Evolutionary conservation across 2,329 filamentous ascomycete species (phyloP).

Genomic region (Alternaria tenuissima): DNA sequence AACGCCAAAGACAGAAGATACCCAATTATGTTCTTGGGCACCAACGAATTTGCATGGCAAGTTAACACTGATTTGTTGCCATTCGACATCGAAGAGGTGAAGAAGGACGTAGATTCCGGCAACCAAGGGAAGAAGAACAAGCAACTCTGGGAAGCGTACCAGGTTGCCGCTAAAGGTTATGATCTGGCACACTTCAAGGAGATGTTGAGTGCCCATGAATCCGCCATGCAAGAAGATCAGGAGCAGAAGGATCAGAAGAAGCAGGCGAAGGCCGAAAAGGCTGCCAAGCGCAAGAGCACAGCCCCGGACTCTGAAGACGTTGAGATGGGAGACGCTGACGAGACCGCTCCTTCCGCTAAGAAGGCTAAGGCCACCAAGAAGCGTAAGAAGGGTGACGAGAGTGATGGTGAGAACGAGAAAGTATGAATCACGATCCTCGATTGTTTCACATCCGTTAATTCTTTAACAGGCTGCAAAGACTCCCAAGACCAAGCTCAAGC

Average conservation of each 20-base stretch:
- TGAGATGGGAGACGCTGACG: slow-evolving; percentile 52
- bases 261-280: slow-evolving; percentile 67
- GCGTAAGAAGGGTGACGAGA: slow-evolving; percentile 76
- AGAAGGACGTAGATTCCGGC: slow-evolving; percentile 72
- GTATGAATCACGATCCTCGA: slow-evolving; percentile 35
- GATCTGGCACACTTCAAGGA: slow-evolving; percentile 84
- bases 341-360: slow-evolving; percentile 48
- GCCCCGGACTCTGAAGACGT: slow-evolving; percentile 47
- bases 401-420: slow-evolving; percentile 75
- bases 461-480: slow-evolving; percentile 57
- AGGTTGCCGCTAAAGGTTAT: slow-evolving; percentile 79
- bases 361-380: slow-evolving; percentile 63
- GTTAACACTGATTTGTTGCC: slow-evolving; percentile 82
- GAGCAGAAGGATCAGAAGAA: slow-evolving; percentile 71
- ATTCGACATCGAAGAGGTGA: slow-evolving; percentile 76
- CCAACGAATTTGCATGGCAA: slow-evolving; percentile 97
- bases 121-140: slow-evolving; percentile 89
- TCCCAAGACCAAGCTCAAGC: slow-evolving; percentile 59
- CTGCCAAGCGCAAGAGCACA: slow-evolving; percentile 55
- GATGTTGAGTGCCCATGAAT: slow-evolving; percentile 69
- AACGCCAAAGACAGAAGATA: slow-evolving; percentile 85
- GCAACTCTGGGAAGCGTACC: slow-evolving; percentile 78
- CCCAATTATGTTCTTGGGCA: slow-evolving; percentile 92
- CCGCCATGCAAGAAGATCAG: slow-evolving; percentile 63
- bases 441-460: slow-evolving; percentile 33